Percentiles rank a stretch among this genome's conserved stretches.
These are phyloP conservation scores for Apiosordaria backusii DNA, from an alignment of 495 filamentous ascomycete species.

Conservation along the genomic window DNA sequence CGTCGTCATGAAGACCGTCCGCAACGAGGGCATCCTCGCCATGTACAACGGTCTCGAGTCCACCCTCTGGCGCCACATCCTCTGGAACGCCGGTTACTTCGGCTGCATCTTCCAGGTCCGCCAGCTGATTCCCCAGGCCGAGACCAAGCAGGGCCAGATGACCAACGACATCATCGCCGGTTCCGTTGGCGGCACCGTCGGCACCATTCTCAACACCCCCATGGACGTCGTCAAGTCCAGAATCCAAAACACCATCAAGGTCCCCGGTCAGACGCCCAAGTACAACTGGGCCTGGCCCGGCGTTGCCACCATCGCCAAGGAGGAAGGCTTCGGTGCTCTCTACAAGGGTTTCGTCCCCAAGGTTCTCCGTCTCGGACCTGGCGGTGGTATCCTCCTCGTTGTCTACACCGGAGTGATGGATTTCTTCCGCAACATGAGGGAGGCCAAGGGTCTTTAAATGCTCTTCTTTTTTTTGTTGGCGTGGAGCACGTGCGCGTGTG, in stretches of 20 bases:
- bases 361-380: slow-evolving; percentile 51
- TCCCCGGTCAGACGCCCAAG: slow-evolving; percentile 76
- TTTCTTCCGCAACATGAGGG: slow-evolving; percentile 59
- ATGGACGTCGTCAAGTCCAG: slow-evolving; percentile 97
- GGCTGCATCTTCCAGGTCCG: slow-evolving; percentile 97
- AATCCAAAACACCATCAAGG: slow-evolving; percentile 86
- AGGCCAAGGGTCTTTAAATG: slow-evolving; percentile 11
- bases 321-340: slow-evolving; percentile 87
- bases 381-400: slow-evolving; percentile 75
- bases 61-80: slow-evolving; percentile 92
- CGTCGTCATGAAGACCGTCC: slow-evolving; percentile 74
- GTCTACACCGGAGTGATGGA: slow-evolving; percentile 94
- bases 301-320: slow-evolving; percentile 77
- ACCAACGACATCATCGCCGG: slow-evolving; percentile 85
- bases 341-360: slow-evolving; percentile 99
- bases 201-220: slow-evolving; percentile 92
- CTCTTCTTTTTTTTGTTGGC: not conserved
- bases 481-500: not conserved
- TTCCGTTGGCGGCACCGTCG: slow-evolving; percentile 81
- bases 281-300: slow-evolving; percentile 98
- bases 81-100: slow-evolving; percentile 98
- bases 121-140: slow-evolving; percentile 68
- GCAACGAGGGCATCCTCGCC: slow-evolving; percentile 77
- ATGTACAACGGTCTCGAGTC: slow-evolving; percentile 96
- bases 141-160: slow-evolving; percentile 77